Percentiles rank a stretch among this genome's conserved stretches.
Conservation (phyloP, 495 filamentous ascomycete species). For the Penicillium diatomitis region DNA sequence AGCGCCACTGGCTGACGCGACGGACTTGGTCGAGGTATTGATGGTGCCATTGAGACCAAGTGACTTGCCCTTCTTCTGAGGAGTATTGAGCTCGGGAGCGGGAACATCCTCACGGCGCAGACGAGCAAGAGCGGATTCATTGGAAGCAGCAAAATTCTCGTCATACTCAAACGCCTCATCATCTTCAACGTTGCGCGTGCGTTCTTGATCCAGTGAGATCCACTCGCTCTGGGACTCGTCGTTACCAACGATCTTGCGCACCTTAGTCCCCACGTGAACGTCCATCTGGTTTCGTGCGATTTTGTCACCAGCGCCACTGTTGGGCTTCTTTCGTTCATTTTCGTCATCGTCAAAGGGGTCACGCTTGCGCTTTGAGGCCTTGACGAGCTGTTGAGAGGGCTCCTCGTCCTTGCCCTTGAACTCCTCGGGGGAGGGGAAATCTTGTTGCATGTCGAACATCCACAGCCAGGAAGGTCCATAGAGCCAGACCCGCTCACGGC, state of each 20-base stretch:
- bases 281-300: conserved; percentile 50
- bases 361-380: conserved; percentile 39
- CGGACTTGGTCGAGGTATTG: conserved; percentile 21
- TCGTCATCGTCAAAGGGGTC: conserved; percentile 27
- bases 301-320: conserved; percentile 50
- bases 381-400: conserved; percentile 12
- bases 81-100: conserved; percentile 27
- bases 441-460: conserved; percentile 79
- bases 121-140: conserved; percentile 25
- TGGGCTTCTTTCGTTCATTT: conserved; percentile 27
- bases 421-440: conserved; percentile 46
- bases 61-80: conserved; percentile 17
- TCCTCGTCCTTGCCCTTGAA: conserved; percentile 17
- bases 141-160: conserved; percentile 22
- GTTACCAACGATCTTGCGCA: conserved; percentile 37
- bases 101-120: conserved; percentile 26
- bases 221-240: conserved; percentile 33
- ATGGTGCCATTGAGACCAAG: conserved; percentile 9
- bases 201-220: conserved; percentile 37
- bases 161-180: conserved; percentile 37
- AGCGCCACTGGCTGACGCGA: conserved; percentile 11
- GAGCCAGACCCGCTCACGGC: conserved; percentile 64
- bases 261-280: conserved; percentile 49
- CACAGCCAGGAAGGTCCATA: conserved; percentile 80
- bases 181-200: conserved; percentile 33